phyloP scores from a whole-genome alignment of 2,329 filamentous ascomycete genomes.

The Trichophyton benhamiae region DNA sequence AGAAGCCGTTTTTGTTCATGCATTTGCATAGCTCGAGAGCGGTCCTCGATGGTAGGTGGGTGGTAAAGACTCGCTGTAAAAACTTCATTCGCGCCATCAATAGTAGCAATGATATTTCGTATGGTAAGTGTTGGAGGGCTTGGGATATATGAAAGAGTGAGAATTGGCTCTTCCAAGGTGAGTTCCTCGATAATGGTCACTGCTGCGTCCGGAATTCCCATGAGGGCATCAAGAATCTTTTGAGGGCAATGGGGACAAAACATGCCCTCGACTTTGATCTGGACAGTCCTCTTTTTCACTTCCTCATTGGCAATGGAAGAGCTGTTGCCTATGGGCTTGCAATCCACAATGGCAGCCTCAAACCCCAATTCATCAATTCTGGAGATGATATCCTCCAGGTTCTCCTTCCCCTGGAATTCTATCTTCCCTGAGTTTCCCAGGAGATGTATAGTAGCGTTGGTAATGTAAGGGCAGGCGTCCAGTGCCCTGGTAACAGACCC shows the following conservation, averaged over 20 bases:
- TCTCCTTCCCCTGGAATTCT: slow-evolving; percentile 36
- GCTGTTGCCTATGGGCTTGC: slow-evolving; percentile 22
- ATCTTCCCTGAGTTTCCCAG: slow-evolving; percentile 40
- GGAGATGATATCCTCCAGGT: slow-evolving; percentile 35
- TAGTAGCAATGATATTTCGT: slow-evolving; percentile 56
- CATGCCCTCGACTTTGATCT: slow-evolving; percentile 57
- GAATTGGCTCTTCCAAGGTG: slow-evolving; percentile 50
- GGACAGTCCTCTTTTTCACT: slow-evolving; percentile 41
- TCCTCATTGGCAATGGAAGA: slow-evolving; percentile 24
- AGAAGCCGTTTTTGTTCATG: slow-evolving; percentile 58
- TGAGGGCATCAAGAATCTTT: slow-evolving; percentile 26
- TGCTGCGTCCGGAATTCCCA: slow-evolving; percentile 38
- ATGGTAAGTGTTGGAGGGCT: slow-evolving; percentile 58
- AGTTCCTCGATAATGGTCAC: slow-evolving; percentile 32
- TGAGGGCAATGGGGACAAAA: slow-evolving; percentile 61
- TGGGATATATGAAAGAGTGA: slow-evolving; percentile 61
- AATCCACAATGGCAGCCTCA: slow-evolving; percentile 47
- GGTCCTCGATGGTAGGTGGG: slow-evolving; percentile 70
- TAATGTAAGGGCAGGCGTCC: slow-evolving; percentile 35
- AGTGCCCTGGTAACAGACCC: slow-evolving; percentile 38
- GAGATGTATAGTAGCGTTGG: slow-evolving; percentile 39
- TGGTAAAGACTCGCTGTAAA: slow-evolving; percentile 63
- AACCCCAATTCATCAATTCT: slow-evolving; percentile 51
- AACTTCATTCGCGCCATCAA: slow-evolving; percentile 52
- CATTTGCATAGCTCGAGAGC: slow-evolving; percentile 58